These are phyloP conservation scores for Microthlaspi erraticum DNA, from an alignment of 345 rosid genomes.

Conservation along the genomic window DNA sequence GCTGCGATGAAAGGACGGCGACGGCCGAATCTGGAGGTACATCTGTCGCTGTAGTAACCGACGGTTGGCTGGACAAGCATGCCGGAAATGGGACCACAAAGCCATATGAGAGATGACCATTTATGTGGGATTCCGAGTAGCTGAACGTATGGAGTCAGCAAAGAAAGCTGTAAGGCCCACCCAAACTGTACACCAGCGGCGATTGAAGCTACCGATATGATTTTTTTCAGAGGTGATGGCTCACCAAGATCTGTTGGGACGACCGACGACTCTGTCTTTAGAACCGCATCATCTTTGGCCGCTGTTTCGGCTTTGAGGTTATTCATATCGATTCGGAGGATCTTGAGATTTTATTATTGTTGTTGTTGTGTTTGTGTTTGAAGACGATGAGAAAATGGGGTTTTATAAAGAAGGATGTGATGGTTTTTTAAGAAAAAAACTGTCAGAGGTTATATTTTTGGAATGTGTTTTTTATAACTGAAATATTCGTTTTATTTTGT, in stretches of 20 bases:
- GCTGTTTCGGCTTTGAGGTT: background rate
- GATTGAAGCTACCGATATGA: constrained; percentile 65
- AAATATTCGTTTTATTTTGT: constrained; percentile 4
- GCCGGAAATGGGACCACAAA: no score
- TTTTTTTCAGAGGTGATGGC: constrained; percentile 48
- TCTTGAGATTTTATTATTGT: background rate
- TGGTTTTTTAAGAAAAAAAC: background rate
- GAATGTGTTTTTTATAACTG: background rate
- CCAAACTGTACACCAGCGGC: constrained; percentile 93
- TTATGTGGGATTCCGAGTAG: no score
- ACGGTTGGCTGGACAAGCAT: no score
- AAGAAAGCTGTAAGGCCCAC: no score
- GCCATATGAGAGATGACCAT: no score
- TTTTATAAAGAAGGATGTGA: background rate
- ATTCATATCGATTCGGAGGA: background rate
- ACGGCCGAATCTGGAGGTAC: no score
- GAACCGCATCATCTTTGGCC: no score
- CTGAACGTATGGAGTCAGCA: no score
- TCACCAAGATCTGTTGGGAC: no score
- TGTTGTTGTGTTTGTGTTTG: background rate
- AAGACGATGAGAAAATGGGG: background rate
- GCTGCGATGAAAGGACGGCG: constrained; percentile 78
- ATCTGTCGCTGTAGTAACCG: no score
- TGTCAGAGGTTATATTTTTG: background rate
- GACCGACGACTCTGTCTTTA: background rate